Percentiles rank a stretch among this genome's conserved stretches.
phyloP scores from a whole-genome alignment of 2,329 filamentous ascomycete species.

The Plenodomus tracheiphilus region DNA sequence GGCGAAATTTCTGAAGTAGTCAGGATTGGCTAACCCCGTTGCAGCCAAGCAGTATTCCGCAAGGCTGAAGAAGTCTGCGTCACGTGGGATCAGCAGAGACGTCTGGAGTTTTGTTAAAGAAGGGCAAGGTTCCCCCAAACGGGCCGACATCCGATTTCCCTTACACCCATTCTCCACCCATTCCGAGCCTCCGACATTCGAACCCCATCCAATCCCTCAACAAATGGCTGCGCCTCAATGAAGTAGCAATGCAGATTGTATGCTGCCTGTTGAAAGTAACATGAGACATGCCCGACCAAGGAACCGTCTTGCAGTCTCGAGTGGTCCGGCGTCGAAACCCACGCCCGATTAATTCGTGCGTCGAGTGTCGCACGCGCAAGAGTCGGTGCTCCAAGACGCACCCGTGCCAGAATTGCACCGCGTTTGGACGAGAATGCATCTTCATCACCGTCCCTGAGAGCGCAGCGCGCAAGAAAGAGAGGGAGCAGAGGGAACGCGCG shows the following conservation, averaged over 20 bases:
- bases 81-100: neutral
- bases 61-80: constrained; percentile 22
- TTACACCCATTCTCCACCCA: constrained; percentile 18
- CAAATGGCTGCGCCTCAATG: constrained; percentile 25
- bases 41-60: constrained; percentile 10
- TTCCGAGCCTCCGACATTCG: constrained; percentile 10
- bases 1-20: constrained; percentile 17
- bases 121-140: constrained; percentile 11
- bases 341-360: constrained; percentile 45
- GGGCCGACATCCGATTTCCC: constrained; percentile 23
- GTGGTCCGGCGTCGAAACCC: constrained; percentile 45
- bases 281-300: constrained; percentile 44
- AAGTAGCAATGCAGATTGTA: neutral
- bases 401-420: constrained; percentile 45
- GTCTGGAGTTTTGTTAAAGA: constrained; percentile 9
- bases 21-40: neutral
- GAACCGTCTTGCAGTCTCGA: constrained; percentile 41
- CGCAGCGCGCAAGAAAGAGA: constrained; percentile 42
- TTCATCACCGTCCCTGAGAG: constrained; percentile 46
- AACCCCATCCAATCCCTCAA: no score
- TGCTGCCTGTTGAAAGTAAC: neutral
- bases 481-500: constrained; percentile 33
- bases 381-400: constrained; percentile 46
- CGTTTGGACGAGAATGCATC: constrained; percentile 44
- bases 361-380: constrained; percentile 45